phyloP scores from a whole-genome alignment of 371 early-diverging fungal species.

The Saksenaea oblongispora region DNA sequence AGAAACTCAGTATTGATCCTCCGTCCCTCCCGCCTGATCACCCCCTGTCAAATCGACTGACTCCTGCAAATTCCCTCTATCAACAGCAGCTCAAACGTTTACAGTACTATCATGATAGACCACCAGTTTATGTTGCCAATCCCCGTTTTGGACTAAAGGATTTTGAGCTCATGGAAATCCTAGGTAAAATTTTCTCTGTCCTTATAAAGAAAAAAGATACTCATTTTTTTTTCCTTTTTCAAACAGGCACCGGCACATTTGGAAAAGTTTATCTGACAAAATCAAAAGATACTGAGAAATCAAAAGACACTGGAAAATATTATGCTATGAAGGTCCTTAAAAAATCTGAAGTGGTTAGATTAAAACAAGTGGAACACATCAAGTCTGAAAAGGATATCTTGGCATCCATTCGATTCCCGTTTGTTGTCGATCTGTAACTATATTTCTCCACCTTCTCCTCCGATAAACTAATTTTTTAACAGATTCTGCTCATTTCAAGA shows the following conservation, averaged over 20 bases:
- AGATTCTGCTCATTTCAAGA: conserved; percentile 79
- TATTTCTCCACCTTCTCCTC: background rate
- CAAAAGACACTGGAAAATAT: conserved; percentile 65
- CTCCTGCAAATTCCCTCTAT: conserved; percentile 23
- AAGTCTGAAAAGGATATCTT: conserved; percentile 92
- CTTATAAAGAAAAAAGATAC: too few relatives aligned
- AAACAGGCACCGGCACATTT: conserved; percentile 92
- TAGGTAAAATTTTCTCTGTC: conserved; percentile 24
- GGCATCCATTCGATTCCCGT: conserved; percentile 79
- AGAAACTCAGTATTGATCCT: background rate
- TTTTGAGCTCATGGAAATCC: conserved; percentile 47
- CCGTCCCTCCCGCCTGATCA: conserved; percentile 29
- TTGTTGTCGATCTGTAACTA: conserved; percentile 84
- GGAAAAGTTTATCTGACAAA: conserved; percentile 89
- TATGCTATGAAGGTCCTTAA: conserved; percentile 96
- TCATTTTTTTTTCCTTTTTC: conserved; percentile 15
- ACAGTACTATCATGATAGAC: conserved; percentile 41
- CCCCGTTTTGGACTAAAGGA: conserved; percentile 46
- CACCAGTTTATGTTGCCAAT: conserved; percentile 42
- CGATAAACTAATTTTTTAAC: background rate
- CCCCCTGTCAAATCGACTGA: conserved; percentile 23
- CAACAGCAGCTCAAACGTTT: conserved; percentile 41
- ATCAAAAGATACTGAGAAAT: conserved; percentile 62
- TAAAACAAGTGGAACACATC: conserved; percentile 96
- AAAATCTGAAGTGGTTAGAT: conserved; percentile 88